Base-by-base conservation (phyloP, 352 stramenopile genomes). In the Sclerospora graminicola region DNA sequence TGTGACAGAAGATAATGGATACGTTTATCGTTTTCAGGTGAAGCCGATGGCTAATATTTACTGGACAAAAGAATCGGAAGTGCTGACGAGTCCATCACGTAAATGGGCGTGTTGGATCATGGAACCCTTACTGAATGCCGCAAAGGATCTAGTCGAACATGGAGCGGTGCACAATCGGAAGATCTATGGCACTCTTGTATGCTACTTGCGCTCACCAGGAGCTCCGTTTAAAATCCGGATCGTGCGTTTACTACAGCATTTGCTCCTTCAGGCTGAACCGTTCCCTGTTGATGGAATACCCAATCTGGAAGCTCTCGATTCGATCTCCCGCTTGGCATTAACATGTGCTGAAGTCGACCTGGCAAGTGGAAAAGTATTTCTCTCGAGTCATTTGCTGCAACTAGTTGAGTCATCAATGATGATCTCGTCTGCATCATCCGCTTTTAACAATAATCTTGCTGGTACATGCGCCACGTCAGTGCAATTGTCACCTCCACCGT, bases 91-190 rank as follows among this genome's bases (percentile, higher is more conserved):
- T 20, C 77, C 82, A 18, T 91, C 77, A 1, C 56, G 91, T 1
- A 79, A 94, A 26, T 94, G 80, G 73, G 82, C 82, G 2, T 94
- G 82, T 45, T 94, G 82, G 82, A 44, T 90, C 8, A 47, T 94
- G 8, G 74, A 88, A 23, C 73, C 90, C 10, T 43, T 94, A 33
- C 54, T 94, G 2, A 89, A 85, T 37, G 70, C 88, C 29, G 74
- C 76, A 0, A 76, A 57, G 2, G 74, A 84, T 38, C 31, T 92
- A 1, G 62, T 89, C 6, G 46, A 57, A 0, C 63, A 63, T 32
- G 80, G 80, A 10, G 77, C 75, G 13, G 77, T 92, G 2, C 82
- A 94, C 51, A 88, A 90, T 39, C 65, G 64, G 10, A 75, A 81
- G 42, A 83, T 94, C 7, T 94, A 86, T 44, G 73, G 63, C 2